Evolutionary conservation across 768 basidiomycete genomes (phyloP).

Genomic region (Dendrothele bispora): DNA sequence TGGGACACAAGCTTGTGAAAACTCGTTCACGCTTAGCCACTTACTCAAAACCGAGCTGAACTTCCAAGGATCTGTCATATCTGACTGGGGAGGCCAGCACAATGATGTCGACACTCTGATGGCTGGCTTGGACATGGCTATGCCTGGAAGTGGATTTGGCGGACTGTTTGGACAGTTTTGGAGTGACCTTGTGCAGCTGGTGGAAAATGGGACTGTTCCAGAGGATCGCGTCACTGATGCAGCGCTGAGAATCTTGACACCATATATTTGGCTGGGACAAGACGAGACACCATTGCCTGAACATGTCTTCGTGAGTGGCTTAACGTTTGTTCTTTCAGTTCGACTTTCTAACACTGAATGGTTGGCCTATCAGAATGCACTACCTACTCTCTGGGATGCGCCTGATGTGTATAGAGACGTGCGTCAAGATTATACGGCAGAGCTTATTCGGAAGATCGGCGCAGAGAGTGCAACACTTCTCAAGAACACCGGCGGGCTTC

Average conservation of each 20-base stretch:
- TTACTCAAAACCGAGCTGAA: slow-evolving; percentile 48
- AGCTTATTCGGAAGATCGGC: slow-evolving; percentile 41
- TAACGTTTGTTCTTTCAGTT: neutral
- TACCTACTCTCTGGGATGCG: neutral
- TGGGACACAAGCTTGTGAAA: slow-evolving; percentile 48
- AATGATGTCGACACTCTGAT: slow-evolving; percentile 5
- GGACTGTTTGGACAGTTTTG: slow-evolving; percentile 8
- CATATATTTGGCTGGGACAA: slow-evolving; percentile 31
- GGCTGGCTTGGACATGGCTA: slow-evolving; percentile 16
- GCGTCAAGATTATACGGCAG: slow-evolving; percentile 6
- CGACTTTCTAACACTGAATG: neutral
- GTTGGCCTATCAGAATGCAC: neutral
- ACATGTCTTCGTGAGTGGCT: neutral
- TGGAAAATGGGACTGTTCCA: slow-evolving; percentile 49
- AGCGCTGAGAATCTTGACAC: slow-evolving; percentile 56
- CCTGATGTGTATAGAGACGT: slow-evolving; percentile 1
- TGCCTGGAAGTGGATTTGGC: slow-evolving; percentile 7
- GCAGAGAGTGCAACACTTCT: slow-evolving; percentile 43
- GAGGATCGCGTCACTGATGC: slow-evolving; percentile 50
- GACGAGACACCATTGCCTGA: slow-evolving; percentile 9
- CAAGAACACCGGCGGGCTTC: slow-evolving; percentile 33
- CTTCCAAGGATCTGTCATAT: slow-evolving; percentile 38
- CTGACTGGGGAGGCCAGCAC: slow-evolving; percentile 45
- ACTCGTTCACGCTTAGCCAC: slow-evolving; percentile 38
- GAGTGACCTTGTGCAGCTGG: slow-evolving; percentile 34